Base-by-base conservation (phyloP, 345 rosid genomes). In the Erysimum cheiranthoides region DNA sequence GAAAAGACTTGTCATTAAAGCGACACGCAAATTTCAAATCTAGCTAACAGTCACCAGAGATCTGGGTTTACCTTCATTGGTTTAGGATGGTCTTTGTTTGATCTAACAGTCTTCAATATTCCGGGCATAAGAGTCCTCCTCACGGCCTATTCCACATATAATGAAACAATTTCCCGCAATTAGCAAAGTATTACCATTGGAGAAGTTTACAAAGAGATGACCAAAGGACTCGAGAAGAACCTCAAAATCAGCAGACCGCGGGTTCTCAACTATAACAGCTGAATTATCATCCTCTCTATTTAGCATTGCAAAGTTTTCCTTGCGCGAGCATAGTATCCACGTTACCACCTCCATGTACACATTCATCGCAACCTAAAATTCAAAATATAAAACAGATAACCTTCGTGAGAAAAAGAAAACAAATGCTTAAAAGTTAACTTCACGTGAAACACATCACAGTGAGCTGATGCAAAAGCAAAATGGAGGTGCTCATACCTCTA, bases 231-330 rank as follows among this genome's bases (percentile, higher is more conserved):
- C 6, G 43, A 60, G 52, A 66, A 18, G n/a, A 78, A 95, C 99
- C 99, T 95, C 97, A 82, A 87, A 95, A 84, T 95, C 99, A 63
- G 97, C 81, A 46, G 93, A 83, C 10, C 97, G 92, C 30, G 98
- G 97, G 68, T 94, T 94, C 58, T 79, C 93, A 76, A 90, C 73
- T 21, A 88, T 80, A 30, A 83, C 97, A 18, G 90, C 91, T 49
- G 87, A 75, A 60, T 81, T 71, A 68, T 86, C 91, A 82, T 87
- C 96, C 45, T 78, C 63, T 38, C 85, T 85, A 63, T 92, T 92
- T 77, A 95, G 75, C 92, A 89, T 79, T 27, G 62, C 78, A 78
- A 86, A 89, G 73, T 84, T 87, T 76, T 95, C 99, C 68, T 84
- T 85, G 78, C 74, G 65, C 25, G 96, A 86, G 77, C 96, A 86